A percentile compares a stretch with the other conserved stretches of the same genome.
Conservation (phyloP, 192 early-diverging fungal genomes). For the Entomortierella parvispora region DNA sequence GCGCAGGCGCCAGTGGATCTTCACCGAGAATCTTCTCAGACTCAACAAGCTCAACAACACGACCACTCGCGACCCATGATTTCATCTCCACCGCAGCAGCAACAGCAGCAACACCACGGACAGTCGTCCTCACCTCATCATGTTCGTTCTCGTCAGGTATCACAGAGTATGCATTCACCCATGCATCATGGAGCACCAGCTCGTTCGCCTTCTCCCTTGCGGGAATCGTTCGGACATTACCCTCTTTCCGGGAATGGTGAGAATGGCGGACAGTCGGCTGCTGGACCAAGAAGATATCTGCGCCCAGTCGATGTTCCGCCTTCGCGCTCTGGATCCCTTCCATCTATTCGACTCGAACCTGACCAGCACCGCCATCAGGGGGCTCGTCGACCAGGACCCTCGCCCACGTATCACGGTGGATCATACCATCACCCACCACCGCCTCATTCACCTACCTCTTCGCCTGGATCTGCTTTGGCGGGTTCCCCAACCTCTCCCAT, state of each 20-base stretch:
- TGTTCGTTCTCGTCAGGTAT: constrained; percentile 11
- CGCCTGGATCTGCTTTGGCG: constrained; percentile 5
- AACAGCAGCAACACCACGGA: constrained; percentile 4
- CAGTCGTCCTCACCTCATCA: not conserved
- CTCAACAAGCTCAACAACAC: constrained; percentile 1
- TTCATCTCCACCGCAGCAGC: constrained; percentile 25
- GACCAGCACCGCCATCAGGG: constrained; percentile 24
- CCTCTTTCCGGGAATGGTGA: constrained; percentile 3
- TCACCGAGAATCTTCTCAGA: constrained; percentile 6
- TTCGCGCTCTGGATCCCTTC: constrained; percentile 37
- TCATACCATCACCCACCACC: constrained; percentile 19
- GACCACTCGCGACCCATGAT: constrained; percentile 9
- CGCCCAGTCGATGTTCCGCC: constrained; percentile 37
- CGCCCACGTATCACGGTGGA: constrained; percentile 5
- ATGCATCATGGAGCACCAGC: constrained; percentile 11
- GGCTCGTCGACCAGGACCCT: constrained; percentile 5
- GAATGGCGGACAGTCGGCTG: constrained; percentile 7
- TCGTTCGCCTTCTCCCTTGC: constrained; percentile 41
- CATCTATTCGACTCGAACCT: constrained; percentile 37
- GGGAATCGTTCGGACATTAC: constrained; percentile 33
- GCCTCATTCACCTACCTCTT: constrained; percentile 22
- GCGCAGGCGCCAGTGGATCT: constrained; percentile 9
- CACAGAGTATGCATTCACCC: constrained; percentile 43
- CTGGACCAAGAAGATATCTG: constrained; percentile 29
- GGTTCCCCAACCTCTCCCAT: constrained; percentile 16